These are phyloP conservation scores for Ganoderma sinense DNA, from an alignment of 1,284 basidiomycete genomes.

Conservation along the genomic window DNA sequence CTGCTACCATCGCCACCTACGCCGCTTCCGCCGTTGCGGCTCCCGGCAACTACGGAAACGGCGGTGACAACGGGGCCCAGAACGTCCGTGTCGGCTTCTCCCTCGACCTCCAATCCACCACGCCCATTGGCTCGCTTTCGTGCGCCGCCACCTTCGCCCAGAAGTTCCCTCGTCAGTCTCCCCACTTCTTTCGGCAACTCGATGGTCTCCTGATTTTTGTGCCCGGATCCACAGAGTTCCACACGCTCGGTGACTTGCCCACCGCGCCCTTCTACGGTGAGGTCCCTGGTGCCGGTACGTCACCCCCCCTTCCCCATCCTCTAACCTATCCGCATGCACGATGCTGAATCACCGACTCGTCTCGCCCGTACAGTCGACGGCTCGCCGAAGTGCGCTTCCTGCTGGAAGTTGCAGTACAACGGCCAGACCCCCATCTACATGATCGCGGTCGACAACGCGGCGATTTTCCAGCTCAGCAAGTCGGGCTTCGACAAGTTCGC, in stretches of 20 bases:
- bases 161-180: constrained; percentile 2
- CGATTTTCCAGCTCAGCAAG: constrained; percentile 6
- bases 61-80: not conserved
- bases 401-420: constrained; percentile 2
- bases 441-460: constrained; percentile 4
- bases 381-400: constrained; percentile 4
- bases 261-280: constrained; percentile 2
- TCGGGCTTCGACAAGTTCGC: constrained; percentile 1
- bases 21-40: not conserved
- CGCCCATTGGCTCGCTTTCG: not conserved
- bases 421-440: not conserved
- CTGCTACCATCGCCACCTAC: not conserved
- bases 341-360: not conserved
- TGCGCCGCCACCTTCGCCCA: not conserved
- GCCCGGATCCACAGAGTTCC: not conserved
- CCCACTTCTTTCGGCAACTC: not conserved
- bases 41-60: not conserved
- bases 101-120: constrained; percentile 1
- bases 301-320: not conserved
- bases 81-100: constrained; percentile 2
- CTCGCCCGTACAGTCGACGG: not conserved
- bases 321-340: not conserved
- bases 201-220: not conserved
- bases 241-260: constrained; percentile 1
- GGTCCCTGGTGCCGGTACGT: constrained; percentile 1